Base-by-base conservation (phyloP, 306 rosid species). In the Boehmeria nivea region DNA sequence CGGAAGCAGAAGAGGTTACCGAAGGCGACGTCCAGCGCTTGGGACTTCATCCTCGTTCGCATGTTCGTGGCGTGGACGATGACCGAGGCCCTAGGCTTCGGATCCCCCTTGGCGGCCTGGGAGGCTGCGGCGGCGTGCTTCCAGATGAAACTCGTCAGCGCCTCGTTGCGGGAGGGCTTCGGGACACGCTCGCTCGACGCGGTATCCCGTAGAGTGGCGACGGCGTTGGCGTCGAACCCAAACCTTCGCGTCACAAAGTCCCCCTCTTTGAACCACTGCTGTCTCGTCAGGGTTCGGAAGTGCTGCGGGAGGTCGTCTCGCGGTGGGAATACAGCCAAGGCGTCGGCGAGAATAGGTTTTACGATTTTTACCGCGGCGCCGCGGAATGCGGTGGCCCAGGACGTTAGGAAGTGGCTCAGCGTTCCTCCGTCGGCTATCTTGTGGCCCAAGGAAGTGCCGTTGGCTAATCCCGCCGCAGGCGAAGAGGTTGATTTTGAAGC, bases 381-480 rank as follows among this genome's bases (percentile, higher is more conserved):
- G 10, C 51, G 52, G 22, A 47, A 60, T n/a, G 65, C 37, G 4
- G 76, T 19, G 6, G 67, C 50, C 86, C 91, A 83, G 2, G 67
- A 59, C 33, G 38, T 57, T 38, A 83, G 17, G 54, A 83, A 59
- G 19, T 46, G 1, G 31, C 63, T 38, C 8, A 51, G 10, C 1
- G 84, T 73, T 4, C 26, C 23, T n/a, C 78, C 82, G 56, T 80
- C 91, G 7, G 42, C 19, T 3, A 69, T 9, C 4, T 66, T 83
- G 60, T 83, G 87, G n/a, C 73, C 70, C 19, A 51, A 57, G 47
- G 81, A 73, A 25, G 55, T 14, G 0, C 70, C 79, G 27, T 80
- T 20, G 12, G 91, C 80, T 43, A 77, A 52, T 4, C 37, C 83
- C 78, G 44, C 83, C 80, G 54, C 90, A 80, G 19, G 52, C 43